phyloP scores from a whole-genome alignment of 495 filamentous ascomycete species.

The Rhypophila decipiens region DNA sequence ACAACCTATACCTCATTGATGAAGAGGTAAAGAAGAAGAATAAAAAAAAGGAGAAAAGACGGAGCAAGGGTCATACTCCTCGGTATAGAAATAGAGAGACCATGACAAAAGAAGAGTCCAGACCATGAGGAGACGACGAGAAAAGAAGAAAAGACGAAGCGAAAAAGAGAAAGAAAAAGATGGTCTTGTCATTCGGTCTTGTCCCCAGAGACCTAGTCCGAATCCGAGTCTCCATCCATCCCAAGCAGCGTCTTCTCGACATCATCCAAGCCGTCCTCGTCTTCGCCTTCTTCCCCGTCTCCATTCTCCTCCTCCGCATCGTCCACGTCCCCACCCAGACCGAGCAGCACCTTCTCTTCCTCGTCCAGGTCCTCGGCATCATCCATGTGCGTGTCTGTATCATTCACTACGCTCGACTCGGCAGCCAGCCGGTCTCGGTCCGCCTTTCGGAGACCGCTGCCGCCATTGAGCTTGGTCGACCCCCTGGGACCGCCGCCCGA shows the following conservation, averaged over 20 bases:
- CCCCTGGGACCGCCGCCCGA: neutral
- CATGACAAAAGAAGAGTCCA: too few relatives aligned
- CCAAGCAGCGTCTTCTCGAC: slow-evolving; percentile 47
- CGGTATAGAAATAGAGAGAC: too few relatives aligned
- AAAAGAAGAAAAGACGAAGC: too few relatives aligned
- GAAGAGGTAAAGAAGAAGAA: too few relatives aligned
- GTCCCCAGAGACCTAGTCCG: slow-evolving; percentile 19
- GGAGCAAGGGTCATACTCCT: too few relatives aligned
- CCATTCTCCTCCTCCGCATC: slow-evolving; percentile 35
- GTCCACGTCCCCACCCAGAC: slow-evolving; percentile 17
- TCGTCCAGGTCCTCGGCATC: slow-evolving; percentile 22
- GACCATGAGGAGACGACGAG: too few relatives aligned
- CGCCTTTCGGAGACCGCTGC: slow-evolving; percentile 6
- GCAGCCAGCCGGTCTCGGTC: slow-evolving; percentile 36
- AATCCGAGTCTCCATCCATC: slow-evolving; percentile 38
- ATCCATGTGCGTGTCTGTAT: slow-evolving; percentile 42
- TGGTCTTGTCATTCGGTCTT: neutral
- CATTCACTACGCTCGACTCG: slow-evolving; percentile 44
- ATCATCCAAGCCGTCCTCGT: slow-evolving; percentile 35
- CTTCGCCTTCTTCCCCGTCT: slow-evolving; percentile 25
- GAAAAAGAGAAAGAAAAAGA: neutral
- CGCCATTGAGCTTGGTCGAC: neutral
- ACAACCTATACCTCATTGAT: too few relatives aligned
- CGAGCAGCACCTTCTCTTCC: slow-evolving; percentile 5
- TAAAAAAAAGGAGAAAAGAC: too few relatives aligned